phyloP scores from a whole-genome alignment of 345 rosid species.

The Acer yangbiense region DNA sequence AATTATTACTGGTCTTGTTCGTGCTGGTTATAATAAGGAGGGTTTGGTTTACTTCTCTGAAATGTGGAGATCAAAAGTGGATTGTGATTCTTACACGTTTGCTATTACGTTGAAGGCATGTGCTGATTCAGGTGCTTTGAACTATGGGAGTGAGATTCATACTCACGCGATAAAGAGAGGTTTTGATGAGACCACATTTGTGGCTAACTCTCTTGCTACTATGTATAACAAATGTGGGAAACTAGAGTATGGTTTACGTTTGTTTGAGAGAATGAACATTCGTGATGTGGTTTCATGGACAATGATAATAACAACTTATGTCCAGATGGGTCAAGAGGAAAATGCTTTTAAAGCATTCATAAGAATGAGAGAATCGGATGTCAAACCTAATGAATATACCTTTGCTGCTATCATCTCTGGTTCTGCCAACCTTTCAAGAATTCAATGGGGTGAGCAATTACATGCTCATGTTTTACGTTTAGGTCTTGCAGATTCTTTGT shows the following conservation, averaged over 20 bases:
- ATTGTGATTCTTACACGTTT: conserved; percentile 54
- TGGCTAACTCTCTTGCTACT: conserved; percentile 67
- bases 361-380: conserved; percentile 55
- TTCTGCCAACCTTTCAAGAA: conserved; percentile 62
- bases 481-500: conserved; percentile 51
- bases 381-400: conserved; percentile 68
- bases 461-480: conserved; percentile 60
- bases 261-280: conserved; percentile 61
- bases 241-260: conserved; percentile 49
- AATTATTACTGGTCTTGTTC: conserved; percentile 75
- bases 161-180: conserved; percentile 59
- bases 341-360: conserved; percentile 59
- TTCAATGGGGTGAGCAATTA: conserved; percentile 79
- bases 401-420: conserved; percentile 67
- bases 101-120: conserved; percentile 79
- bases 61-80: conserved; percentile 57
- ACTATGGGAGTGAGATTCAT: conserved; percentile 76
- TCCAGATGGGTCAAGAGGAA: conserved; percentile 59
- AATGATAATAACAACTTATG: conserved; percentile 50
- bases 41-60: conserved; percentile 63
- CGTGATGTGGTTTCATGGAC: conserved; percentile 92
- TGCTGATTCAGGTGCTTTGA: conserved; percentile 61
- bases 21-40: conserved; percentile 49
- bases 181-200: conserved; percentile 49
- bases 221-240: conserved; percentile 86